Evolutionary conservation across 1,139 yeast species (phyloP), one percentile per base, ranked within the genome.

Genomic region (Lodderomyces parapsilosis): DNA sequence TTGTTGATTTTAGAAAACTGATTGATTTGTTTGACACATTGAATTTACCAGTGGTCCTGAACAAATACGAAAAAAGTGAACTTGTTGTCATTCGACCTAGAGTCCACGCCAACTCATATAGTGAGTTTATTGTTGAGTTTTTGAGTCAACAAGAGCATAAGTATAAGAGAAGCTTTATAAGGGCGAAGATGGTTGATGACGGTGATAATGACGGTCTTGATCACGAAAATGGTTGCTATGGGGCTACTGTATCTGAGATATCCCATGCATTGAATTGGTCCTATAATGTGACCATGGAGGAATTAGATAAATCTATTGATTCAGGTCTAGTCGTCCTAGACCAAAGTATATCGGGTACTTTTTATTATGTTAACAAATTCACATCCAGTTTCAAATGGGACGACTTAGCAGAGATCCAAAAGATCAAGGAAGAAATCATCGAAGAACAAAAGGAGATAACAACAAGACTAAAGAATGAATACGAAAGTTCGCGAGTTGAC

Each of bases 281-380:
- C 14, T 71, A 83, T 36, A 78, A 80, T 25, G 81, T 88, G 14
- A 76, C 91, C 2, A 70, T 68, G 13, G 94, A 87, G 56, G 88
- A 87, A 50, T 61, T 88, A 14, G 81, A 80, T 43, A 67, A 73
- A 46, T 81, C 86, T 19, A 76, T 86, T 28, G 73, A 70, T 6
- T 58, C 63, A 3, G 93, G 90, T 0, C 62, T 63, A 1, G 57
- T 87, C 1, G 80, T 85, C 9, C 71, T 87, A 8, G 96, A 88
- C 60, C 83, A 82, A 49, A 78, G 79, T 45, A 68, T 81, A 4
- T 71, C 79, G 36, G 91, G 91, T 0, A 71, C 81, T 3, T 72
- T 73, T 45, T 73, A 71, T 51, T 71, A 62, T 45, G 49, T 58
- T 27, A 71, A 72, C 46, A 56, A 55, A 41, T 69, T 70, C 44